A percentile compares a stretch with the other conserved stretches of the same genome.
These are phyloP conservation scores for Xylaria sp. DNA, from an alignment of 2,329 filamentous ascomycete genomes.

Conservation along the genomic window DNA sequence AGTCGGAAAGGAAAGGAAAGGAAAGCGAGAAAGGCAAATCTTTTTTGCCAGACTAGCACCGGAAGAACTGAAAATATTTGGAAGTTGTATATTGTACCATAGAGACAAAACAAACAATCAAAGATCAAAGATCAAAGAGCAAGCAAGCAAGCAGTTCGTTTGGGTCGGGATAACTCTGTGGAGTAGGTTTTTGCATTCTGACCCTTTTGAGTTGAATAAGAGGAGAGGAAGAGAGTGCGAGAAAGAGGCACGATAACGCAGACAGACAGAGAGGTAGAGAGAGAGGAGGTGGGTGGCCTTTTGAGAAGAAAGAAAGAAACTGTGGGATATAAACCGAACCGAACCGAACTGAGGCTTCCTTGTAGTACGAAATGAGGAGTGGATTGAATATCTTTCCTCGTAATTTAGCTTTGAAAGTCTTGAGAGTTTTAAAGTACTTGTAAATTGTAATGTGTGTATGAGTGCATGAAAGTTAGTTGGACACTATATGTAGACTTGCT, in stretches of 20 bases:
- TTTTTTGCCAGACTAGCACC: background rate
- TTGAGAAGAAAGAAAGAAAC: background rate
- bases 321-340: constrained; percentile 5
- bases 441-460: background rate
- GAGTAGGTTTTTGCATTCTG: background rate
- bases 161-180: background rate
- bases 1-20: too few species aligned
- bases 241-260: too few species aligned
- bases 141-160: background rate
- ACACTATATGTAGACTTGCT: background rate
- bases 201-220: background rate
- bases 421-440: too few species aligned
- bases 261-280: too few species aligned
- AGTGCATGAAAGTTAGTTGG: background rate
- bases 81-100: constrained; percentile 34
- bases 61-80: background rate
- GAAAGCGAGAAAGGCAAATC: background rate
- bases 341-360: background rate
- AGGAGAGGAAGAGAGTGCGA: background rate
- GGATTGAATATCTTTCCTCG: background rate
- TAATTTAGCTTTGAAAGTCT: background rate
- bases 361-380: background rate
- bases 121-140: background rate
- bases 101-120: constrained; percentile 13
- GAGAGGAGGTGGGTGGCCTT: too few species aligned